phyloP scores from a whole-genome alignment of 768 basidiomycete genomes.

The Cyclocybe cylindracea region DNA sequence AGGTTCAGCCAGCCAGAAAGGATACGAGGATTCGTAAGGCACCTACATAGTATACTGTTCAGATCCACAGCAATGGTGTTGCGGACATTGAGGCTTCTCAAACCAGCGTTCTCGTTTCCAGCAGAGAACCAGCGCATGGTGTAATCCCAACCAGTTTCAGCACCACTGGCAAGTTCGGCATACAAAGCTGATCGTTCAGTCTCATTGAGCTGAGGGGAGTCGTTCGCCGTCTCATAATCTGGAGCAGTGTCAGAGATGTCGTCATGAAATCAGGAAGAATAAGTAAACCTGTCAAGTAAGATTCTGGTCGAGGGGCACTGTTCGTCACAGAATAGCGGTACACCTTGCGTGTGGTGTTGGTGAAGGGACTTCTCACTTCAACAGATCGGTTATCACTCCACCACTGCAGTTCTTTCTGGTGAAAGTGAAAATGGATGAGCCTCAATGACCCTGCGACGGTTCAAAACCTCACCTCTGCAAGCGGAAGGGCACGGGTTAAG shows the following conservation, averaged over 20 bases:
- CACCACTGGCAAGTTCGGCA: slow-evolving; percentile 84
- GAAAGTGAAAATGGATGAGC: neutral
- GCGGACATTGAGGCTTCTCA: slow-evolving; percentile 72
- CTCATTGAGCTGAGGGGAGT: slow-evolving; percentile 63
- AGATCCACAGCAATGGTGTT: slow-evolving; percentile 74
- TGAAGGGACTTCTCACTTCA: slow-evolving; percentile 68
- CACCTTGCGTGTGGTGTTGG: slow-evolving; percentile 64
- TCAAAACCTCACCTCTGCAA: slow-evolving; percentile 62
- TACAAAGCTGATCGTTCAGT: slow-evolving; percentile 67
- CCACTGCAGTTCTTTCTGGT: slow-evolving; percentile 78
- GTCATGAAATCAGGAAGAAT: neutral
- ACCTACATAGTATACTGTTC: slow-evolving; percentile 83
- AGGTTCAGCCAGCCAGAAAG: neutral
- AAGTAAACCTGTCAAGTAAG: slow-evolving; percentile 60
- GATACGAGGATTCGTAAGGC: slow-evolving; percentile 3
- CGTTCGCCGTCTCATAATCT: slow-evolving; percentile 83
- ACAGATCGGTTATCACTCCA: slow-evolving; percentile 77
- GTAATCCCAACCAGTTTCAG: slow-evolving; percentile 77
- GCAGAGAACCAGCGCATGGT: slow-evolving; percentile 50
- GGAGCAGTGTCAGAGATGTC: slow-evolving; percentile 8
- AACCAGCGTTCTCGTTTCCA: slow-evolving; percentile 46
- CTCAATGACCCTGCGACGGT: neutral
- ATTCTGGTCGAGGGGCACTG: slow-evolving; percentile 88
- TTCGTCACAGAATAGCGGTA: slow-evolving; percentile 79
- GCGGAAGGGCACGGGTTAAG: slow-evolving; percentile 75